Base-by-base conservation (phyloP, 2,329 filamentous ascomycete genomes). In the Xenosphaeropsis pyriputrescens region DNA sequence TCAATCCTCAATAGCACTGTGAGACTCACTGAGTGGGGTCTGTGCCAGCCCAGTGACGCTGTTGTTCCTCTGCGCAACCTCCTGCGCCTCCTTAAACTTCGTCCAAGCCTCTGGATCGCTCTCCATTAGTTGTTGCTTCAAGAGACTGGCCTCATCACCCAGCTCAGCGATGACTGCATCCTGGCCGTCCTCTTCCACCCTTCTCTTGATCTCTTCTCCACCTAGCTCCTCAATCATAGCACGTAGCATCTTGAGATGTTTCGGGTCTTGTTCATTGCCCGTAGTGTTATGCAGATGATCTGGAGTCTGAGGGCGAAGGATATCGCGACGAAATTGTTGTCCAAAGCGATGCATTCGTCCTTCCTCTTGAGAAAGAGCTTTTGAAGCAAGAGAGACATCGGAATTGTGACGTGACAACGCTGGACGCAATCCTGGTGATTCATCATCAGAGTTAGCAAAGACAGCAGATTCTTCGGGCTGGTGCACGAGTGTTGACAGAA, bases 301-400 rank as follows among this genome's bases (percentile, higher is more conserved):
- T 32, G 48, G 47, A 3, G 19, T 30, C n/a, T 55, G 47, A 2
- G 49, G 44, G 35, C 64, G 66, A 17, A 81, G 59, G 29, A 82
- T 65, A 41, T 79, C 73, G 32, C 75, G 72, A 15, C 76, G 72
- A 33, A 83, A 62, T 44, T 71, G 67, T 49, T 82, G 76, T 19
- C 77, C 75, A 29, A 83, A 67, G 18, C 78, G 73, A 50, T 81
- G 78, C 47, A 83, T 68, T 22, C 72, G 72, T 22, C 78, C 79
- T 67, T 84, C 79, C 59, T 84, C 79, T 34, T 74, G 67, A 1
- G 70, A 68, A 42, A 79, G 68, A 16, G 72, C 73, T 36, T 73
- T 72, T 3, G 72, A 71, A 33, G 77, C 75, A 8, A 83, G 65
- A 2, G 72, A 78, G n/a, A 79, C 76, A 47, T 81, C 75, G 2